phyloP scores from a whole-genome alignment of 352 stramenopile species.

The Phytophthora crassamura region DNA sequence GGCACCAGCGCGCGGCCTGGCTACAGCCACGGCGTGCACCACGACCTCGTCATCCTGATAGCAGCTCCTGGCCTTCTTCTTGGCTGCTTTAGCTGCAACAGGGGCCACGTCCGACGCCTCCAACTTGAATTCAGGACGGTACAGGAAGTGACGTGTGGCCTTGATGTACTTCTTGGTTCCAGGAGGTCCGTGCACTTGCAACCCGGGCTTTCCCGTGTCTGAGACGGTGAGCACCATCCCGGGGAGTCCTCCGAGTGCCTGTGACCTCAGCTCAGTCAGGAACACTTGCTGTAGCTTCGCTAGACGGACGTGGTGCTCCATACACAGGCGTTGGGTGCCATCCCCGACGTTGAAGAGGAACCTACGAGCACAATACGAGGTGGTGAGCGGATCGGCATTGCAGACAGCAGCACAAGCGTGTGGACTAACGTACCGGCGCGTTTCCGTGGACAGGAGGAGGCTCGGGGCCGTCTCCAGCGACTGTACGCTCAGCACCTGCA shows the following conservation, averaged over 20 bases:
- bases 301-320: conserved; percentile 92
- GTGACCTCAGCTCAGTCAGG: conserved; percentile 79
- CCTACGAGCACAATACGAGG: conserved; percentile 30
- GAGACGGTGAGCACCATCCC: conserved; percentile 91
- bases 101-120: conserved; percentile 45
- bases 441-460: conserved; percentile 77
- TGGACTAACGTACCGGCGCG: conserved; percentile 43
- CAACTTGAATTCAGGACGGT: conserved; percentile 66
- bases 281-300: conserved; percentile 87
- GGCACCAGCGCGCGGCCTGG: conserved; percentile 38
- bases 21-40: conserved; percentile 52
- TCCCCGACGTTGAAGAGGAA: conserved; percentile 93
- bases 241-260: conserved; percentile 86
- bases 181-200: conserved; percentile 76
- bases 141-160: conserved; percentile 88
- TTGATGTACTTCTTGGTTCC: conserved; percentile 73
- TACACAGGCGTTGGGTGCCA: conserved; percentile 90
- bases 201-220: conserved; percentile 79
- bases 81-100: neutral
- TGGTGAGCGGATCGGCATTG: conserved; percentile 14
- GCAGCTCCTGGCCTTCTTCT: conserved; percentile 25
- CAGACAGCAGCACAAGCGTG: neutral
- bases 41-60: conserved; percentile 69
- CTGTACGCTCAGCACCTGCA: conserved; percentile 79
- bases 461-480: conserved; percentile 79